Evolutionary conservation across 2,329 filamentous ascomycete species (phyloP).

Genomic region (Ophiosphaerella herpotricha): DNA sequence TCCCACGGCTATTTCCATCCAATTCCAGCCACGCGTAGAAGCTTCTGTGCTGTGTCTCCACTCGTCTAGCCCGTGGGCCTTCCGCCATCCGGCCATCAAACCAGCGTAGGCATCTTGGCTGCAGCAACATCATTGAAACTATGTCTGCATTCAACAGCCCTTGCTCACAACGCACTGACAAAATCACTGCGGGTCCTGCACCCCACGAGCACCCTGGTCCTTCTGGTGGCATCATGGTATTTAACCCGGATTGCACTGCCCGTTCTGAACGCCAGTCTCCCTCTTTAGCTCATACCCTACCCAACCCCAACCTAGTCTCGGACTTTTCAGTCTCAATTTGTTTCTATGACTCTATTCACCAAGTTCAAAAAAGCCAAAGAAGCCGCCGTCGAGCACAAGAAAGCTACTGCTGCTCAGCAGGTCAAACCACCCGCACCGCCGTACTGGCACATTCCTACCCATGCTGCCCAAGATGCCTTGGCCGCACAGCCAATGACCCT

Average conservation of each 20-base stretch:
- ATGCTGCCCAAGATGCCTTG: conserved; percentile 33
- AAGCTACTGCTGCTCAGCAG: conserved; percentile 16
- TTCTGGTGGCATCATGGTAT: conserved; percentile 10
- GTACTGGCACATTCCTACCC: conserved; percentile 32
- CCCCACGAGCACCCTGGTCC: conserved; percentile 6
- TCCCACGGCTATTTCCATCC: no score
- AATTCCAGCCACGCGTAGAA: background rate
- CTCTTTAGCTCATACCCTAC: background rate
- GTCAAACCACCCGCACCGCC: conserved; percentile 22
- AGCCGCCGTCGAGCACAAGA: conserved; percentile 30
- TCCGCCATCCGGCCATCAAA: conserved; percentile 1
- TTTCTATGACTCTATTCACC: conserved; percentile 39
- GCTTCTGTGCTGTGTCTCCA: background rate
- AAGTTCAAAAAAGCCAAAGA: conserved; percentile 39
- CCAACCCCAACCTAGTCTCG: background rate
- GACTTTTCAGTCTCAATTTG: background rate
- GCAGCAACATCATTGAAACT: background rate
- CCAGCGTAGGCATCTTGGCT: conserved; percentile 1
- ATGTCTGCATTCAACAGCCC: conserved; percentile 5
- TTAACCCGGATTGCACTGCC: conserved; percentile 14
- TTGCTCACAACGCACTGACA: conserved; percentile 13
- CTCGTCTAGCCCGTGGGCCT: background rate
- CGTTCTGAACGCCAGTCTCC: background rate
- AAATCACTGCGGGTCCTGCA: conserved; percentile 9
- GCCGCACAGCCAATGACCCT: conserved; percentile 12